phyloP scores from a whole-genome alignment of 257 asterid genomes.

The Scutellaria barbata region DNA sequence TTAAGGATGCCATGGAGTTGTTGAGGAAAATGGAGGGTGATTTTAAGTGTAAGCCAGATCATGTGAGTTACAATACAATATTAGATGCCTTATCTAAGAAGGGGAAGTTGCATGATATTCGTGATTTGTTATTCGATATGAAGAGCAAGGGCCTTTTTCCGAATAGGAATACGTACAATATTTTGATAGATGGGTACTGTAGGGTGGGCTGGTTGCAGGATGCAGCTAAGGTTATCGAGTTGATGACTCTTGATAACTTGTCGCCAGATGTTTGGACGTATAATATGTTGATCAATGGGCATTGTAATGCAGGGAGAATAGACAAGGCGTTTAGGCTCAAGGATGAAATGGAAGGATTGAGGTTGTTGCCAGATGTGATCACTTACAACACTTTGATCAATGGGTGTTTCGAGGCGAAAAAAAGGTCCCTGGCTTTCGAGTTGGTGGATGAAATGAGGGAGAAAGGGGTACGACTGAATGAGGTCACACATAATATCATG shows the following conservation, averaged over 20 bases:
- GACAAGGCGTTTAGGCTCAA: conserved; percentile 72
- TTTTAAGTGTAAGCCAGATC: conserved; percentile 60
- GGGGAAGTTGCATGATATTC: conserved; percentile 70
- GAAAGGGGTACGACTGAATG: conserved; percentile 57
- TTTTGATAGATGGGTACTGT: conserved; percentile 78
- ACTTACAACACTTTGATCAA: conserved; percentile 82
- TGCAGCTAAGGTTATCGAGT: conserved; percentile 65
- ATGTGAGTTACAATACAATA: conserved; percentile 72
- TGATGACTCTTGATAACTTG: conserved; percentile 63
- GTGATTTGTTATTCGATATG: conserved; percentile 73
- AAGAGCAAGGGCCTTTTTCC: conserved; percentile 69
- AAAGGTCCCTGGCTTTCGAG: conserved; percentile 50
- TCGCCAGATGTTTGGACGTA: conserved; percentile 79
- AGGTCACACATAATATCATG: conserved; percentile 71
- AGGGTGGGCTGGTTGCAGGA: conserved; percentile 79
- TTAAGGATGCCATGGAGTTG: conserved; percentile 58
- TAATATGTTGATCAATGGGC: conserved; percentile 70
- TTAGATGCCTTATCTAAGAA: conserved; percentile 66
- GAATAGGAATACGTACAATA: conserved; percentile 64
- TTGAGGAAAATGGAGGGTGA: conserved; percentile 60
- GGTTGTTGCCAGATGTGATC: conserved; percentile 72
- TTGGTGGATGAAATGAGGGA: conserved; percentile 71
- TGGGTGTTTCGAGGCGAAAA: conserved; percentile 59
- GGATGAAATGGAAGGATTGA: conserved; percentile 67
- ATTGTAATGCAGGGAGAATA: conserved; percentile 60